Conservation (phyloP, 768 basidiomycete genomes). For the Psilocybe tampanensis region DNA sequence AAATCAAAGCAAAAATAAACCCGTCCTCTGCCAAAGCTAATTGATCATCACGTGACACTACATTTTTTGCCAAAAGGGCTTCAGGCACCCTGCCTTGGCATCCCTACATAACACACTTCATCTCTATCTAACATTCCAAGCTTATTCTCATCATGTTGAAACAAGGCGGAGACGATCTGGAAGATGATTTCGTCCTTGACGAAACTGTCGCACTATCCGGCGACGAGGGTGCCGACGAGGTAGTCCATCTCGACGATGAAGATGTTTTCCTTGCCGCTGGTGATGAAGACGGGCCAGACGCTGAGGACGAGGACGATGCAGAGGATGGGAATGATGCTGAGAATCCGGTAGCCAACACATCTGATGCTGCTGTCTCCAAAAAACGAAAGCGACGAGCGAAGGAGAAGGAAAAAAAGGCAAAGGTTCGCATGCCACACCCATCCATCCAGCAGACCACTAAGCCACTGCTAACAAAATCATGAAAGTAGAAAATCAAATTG, state of each 20-base stretch:
- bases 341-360: slow-evolving; percentile 14
- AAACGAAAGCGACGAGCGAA: slow-evolving; percentile 76
- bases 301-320: slow-evolving; percentile 25
- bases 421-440: slow-evolving; percentile 40
- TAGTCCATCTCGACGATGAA: slow-evolving; percentile 27
- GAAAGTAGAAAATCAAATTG: slow-evolving; percentile 66
- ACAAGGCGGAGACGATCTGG: slow-evolving; percentile 74
- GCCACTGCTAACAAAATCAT: background rate
- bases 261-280: slow-evolving; percentile 39
- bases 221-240: slow-evolving; percentile 47
- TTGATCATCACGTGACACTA: slow-evolving; percentile 1
- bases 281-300: slow-evolving; percentile 24
- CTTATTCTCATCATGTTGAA: slow-evolving; percentile 26
- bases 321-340: slow-evolving; percentile 29
- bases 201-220: slow-evolving; percentile 66
- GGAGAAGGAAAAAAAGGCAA: slow-evolving; percentile 72
- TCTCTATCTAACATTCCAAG: background rate
- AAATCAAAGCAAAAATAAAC: background rate
- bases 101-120: background rate
- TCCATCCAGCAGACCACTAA: background rate
- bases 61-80: background rate
- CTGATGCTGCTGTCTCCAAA: slow-evolving; percentile 41
- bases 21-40: background rate
- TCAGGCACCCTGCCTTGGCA: background rate
- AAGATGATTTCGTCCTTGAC: slow-evolving; percentile 79